Percentiles rank a stretch among this genome's conserved stretches.
Evolutionary conservation across 805 yeast species (phyloP).

Genomic region (Candida pini): DNA sequence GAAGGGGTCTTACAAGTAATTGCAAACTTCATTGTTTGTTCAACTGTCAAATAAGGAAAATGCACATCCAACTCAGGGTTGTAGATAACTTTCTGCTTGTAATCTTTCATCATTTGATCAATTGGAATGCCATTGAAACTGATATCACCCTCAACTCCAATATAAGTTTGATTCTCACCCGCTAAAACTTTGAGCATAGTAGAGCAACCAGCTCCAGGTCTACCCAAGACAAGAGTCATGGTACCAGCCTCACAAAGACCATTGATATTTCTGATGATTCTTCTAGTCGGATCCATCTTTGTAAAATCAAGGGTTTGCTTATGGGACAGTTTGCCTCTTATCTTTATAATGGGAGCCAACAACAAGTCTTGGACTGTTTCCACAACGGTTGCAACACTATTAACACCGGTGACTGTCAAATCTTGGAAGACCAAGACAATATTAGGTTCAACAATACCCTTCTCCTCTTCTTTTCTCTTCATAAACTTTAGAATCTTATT

Average conservation of each 20-base stretch:
- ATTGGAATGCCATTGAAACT: conserved; percentile 58
- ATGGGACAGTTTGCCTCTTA: no score
- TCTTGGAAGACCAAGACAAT: no score
- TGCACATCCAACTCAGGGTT: conserved; percentile 65
- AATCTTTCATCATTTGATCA: conserved; percentile 52
- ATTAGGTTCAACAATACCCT: no score
- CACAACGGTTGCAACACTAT: no score
- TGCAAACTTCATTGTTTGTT: conserved; percentile 67
- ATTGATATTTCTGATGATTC: conserved; percentile 35
- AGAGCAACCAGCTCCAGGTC: conserved; percentile 81
- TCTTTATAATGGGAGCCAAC: no score
- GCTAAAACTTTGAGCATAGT: conserved; percentile 61
- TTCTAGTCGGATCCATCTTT: no score
- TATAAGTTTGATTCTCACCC: conserved; percentile 39
- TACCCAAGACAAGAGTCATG: conserved; percentile 61
- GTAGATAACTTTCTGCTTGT: conserved; percentile 46
- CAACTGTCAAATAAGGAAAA: conserved; percentile 72
- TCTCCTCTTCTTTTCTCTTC: no score
- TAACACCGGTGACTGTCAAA: no score
- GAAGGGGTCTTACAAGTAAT: conserved; percentile 64
- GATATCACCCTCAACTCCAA: conserved; percentile 48
- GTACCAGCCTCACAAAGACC: conserved; percentile 54
- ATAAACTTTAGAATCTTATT: no score
- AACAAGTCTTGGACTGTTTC: no score
- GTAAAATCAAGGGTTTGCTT: no score